These are phyloP conservation scores for Prunus campanulata DNA, from an alignment of 306 rosid genomes.

Conservation along the genomic window DNA sequence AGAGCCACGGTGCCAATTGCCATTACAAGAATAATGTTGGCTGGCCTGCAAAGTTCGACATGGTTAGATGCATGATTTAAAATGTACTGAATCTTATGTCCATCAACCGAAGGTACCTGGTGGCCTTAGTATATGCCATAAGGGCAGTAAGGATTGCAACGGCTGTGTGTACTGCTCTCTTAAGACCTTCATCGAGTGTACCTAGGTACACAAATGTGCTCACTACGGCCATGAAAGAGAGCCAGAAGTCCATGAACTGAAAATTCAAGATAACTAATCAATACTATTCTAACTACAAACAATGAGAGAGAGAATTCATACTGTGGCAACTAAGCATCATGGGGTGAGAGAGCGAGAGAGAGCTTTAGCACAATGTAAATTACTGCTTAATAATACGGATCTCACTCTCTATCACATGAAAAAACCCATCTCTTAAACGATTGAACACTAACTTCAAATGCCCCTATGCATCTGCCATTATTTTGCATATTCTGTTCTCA, in stretches of 20 bases:
- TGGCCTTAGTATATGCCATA: slow-evolving; percentile 77
- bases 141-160: slow-evolving; percentile 91
- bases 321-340: too few relatives aligned
- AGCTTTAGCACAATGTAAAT: neutral
- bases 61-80: slow-evolving; percentile 10
- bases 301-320: too few relatives aligned
- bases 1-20: slow-evolving; percentile 46
- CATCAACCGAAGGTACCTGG: slow-evolving; percentile 50
- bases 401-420: neutral
- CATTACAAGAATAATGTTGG: slow-evolving; percentile 45
- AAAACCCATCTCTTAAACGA: too few relatives aligned
- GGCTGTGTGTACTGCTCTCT: slow-evolving; percentile 82
- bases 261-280: slow-evolving; percentile 26
- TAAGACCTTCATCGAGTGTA: slow-evolving; percentile 59
- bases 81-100: neutral
- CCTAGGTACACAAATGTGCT: slow-evolving; percentile 86
- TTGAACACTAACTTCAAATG: neutral
- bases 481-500: too few relatives aligned
- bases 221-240: slow-evolving; percentile 95
- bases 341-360: neutral
- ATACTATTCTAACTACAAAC: neutral
- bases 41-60: slow-evolving; percentile 38
- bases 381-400: neutral
- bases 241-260: slow-evolving; percentile 99
- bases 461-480: neutral